These are phyloP conservation scores for Hypoxylon rubiginosum DNA, from an alignment of 2,329 filamentous ascomycete genomes.

Conservation along the genomic window DNA sequence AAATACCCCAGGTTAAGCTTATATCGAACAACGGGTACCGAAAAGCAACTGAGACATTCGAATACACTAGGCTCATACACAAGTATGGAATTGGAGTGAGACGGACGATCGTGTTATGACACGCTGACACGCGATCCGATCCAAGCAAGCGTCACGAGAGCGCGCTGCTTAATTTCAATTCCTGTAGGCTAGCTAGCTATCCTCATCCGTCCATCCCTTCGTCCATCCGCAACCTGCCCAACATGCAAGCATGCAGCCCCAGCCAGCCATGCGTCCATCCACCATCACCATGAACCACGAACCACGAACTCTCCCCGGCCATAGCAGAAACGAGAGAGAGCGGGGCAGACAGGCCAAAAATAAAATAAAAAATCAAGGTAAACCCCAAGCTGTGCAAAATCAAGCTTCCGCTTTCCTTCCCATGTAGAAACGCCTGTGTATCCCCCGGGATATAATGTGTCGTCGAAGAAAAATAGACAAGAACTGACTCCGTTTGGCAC, in stretches of 20 bases:
- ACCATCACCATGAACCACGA: not conserved
- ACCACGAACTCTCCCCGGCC: not conserved
- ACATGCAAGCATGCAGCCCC: slow-evolving; percentile 1
- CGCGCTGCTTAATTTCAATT: not conserved
- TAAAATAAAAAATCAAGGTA: not conserved
- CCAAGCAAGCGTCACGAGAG: not conserved
- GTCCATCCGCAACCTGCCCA: not conserved
- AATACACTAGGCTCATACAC: not conserved
- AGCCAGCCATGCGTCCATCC: not conserved
- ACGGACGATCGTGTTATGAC: not conserved
- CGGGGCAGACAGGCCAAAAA: slow-evolving; percentile 2
- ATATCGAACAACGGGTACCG: not conserved
- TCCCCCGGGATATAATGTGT: slow-evolving; percentile 33
- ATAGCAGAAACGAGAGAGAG: not conserved
- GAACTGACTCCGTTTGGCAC: slow-evolving; percentile 13
- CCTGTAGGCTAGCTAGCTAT: not conserved
- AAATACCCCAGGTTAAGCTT: too few species aligned
- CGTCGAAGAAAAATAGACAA: slow-evolving; percentile 7
- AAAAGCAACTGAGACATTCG: not conserved
- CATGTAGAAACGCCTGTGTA: slow-evolving; percentile 33
- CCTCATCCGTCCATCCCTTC: not conserved
- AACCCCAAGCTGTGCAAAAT: slow-evolving; percentile 10
- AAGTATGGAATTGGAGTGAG: not conserved
- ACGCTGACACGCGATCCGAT: too few species aligned
- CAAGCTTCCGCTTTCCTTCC: slow-evolving; percentile 15